A percentile compares a stretch with the other conserved stretches of the same genome.
Evolutionary conservation across 2,329 filamentous ascomycete species (phyloP).

Genomic region (Apiospora arundinis): DNA sequence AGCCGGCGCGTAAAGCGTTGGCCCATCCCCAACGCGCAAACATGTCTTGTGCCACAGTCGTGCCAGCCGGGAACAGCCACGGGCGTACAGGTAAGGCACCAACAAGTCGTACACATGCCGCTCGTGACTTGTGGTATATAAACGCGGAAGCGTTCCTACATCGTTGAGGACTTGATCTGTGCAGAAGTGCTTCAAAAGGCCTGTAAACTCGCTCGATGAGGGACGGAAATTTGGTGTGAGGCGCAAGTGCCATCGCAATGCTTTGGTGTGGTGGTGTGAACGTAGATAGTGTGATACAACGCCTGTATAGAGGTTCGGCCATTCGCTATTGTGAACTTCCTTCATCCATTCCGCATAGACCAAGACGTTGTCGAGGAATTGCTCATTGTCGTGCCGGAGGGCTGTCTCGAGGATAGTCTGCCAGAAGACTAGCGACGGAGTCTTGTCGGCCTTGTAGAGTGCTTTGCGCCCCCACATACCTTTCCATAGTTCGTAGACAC

Average conservation of each 20-base stretch:
- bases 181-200: conserved; percentile 49
- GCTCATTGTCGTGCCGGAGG: conserved; percentile 36
- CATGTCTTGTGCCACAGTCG: conserved; percentile 55
- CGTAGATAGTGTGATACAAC: conserved; percentile 51
- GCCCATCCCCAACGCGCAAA: conserved; percentile 48
- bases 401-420: conserved; percentile 42
- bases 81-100: conserved; percentile 56
- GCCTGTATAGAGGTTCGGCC: conserved; percentile 59
- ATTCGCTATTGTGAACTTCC: conserved; percentile 45
- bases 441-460: conserved; percentile 34
- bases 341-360: conserved; percentile 52
- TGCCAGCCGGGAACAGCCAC: conserved; percentile 53
- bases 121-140: conserved; percentile 53
- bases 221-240: conserved; percentile 52
- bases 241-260: conserved; percentile 55
- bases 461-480: conserved; percentile 42
- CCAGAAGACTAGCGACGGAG: conserved; percentile 38
- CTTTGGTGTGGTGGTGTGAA: conserved; percentile 45
- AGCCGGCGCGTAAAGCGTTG: conserved; percentile 45
- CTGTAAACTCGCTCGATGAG: conserved; percentile 47
- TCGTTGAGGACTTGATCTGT: conserved; percentile 43
- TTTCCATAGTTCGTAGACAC: conserved; percentile 38
- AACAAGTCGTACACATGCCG: conserved; percentile 57
- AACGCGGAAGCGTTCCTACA: conserved; percentile 47
- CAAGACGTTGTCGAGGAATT: conserved; percentile 43